These are phyloP conservation scores for Heracleum sosnowskyi DNA, from an alignment of 129 eudicot species.

Conservation along the genomic window DNA sequence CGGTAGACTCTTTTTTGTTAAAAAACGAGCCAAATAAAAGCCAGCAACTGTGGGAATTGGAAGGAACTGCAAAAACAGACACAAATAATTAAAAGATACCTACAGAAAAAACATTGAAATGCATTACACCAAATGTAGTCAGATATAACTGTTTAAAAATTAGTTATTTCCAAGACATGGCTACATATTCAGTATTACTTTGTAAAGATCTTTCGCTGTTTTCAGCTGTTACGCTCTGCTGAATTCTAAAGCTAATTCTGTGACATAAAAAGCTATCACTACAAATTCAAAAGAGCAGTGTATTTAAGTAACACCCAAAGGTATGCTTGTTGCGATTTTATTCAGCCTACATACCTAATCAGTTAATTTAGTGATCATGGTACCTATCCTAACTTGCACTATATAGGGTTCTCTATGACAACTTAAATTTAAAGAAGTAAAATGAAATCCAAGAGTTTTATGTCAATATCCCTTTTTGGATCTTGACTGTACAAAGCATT, in stretches of 20 bases:
- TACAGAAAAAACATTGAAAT: neutral
- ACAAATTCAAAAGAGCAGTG: neutral
- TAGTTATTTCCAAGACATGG: too few species aligned
- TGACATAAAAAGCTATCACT: neutral
- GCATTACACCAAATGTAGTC: neutral
- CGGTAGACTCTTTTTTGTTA: constrained; percentile 73
- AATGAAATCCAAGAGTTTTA: neutral
- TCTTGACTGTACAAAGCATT: neutral
- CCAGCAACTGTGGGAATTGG: constrained; percentile 93
- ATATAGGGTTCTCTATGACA: neutral
- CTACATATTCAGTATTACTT: too few species aligned
- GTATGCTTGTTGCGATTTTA: neutral
- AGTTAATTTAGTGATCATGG: neutral
- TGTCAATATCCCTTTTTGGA: neutral
- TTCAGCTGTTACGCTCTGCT: too few species aligned
- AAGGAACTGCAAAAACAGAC: constrained; percentile 57
- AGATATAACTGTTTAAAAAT: neutral
- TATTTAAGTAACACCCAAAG: neutral
- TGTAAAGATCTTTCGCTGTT: too few species aligned
- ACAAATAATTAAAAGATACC: neutral
- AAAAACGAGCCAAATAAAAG: constrained; percentile 86
- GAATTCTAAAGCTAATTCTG: too few species aligned
- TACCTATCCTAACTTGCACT: neutral
- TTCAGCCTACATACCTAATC: neutral
- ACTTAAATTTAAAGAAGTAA: neutral